Conservation (phyloP, 768 basidiomycete genomes). For the Sutorius australiensis region DNA sequence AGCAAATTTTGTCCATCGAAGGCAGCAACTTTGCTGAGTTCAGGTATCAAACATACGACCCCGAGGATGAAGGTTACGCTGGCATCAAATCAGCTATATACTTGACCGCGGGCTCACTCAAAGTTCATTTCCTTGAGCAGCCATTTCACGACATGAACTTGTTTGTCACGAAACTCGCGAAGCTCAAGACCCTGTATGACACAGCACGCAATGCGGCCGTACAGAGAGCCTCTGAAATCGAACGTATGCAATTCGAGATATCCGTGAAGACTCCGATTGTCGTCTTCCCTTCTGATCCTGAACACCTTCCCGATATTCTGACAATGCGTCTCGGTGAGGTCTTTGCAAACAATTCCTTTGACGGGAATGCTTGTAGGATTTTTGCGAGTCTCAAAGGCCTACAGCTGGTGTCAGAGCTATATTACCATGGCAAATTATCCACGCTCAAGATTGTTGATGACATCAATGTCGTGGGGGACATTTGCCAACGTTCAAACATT, state of each 20-base stretch:
- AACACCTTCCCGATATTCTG: constrained; percentile 60
- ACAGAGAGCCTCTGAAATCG: constrained; percentile 89
- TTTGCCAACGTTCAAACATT: constrained; percentile 58
- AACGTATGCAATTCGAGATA: constrained; percentile 90
- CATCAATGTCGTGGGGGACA: constrained; percentile 67
- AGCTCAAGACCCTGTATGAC: constrained; percentile 92
- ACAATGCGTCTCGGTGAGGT: constrained; percentile 88
- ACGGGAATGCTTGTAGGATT: constrained; percentile 52
- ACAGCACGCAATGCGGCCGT: constrained; percentile 91
- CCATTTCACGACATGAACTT: constrained; percentile 87
- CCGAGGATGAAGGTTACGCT: constrained; percentile 59
- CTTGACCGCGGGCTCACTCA: constrained; percentile 85
- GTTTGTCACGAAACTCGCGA: constrained; percentile 81
- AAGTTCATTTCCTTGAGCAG: constrained; percentile 81
- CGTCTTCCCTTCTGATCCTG: constrained; percentile 72
- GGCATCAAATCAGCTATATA: constrained; percentile 82
- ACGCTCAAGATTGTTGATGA: constrained; percentile 88
- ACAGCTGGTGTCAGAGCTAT: constrained; percentile 70
- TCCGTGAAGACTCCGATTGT: constrained; percentile 90
- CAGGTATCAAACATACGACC: constrained; percentile 87
- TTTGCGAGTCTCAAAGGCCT: constrained; percentile 79
- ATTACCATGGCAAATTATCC: constrained; percentile 44
- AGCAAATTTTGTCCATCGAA: constrained; percentile 87
- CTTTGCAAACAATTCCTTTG: constrained; percentile 71
- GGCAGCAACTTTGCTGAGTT: constrained; percentile 94